Evolutionary conservation across 1,284 basidiomycete species (phyloP), one percentile per base, ranked within the genome.

Genomic region (Malassezia dermatis): DNA sequence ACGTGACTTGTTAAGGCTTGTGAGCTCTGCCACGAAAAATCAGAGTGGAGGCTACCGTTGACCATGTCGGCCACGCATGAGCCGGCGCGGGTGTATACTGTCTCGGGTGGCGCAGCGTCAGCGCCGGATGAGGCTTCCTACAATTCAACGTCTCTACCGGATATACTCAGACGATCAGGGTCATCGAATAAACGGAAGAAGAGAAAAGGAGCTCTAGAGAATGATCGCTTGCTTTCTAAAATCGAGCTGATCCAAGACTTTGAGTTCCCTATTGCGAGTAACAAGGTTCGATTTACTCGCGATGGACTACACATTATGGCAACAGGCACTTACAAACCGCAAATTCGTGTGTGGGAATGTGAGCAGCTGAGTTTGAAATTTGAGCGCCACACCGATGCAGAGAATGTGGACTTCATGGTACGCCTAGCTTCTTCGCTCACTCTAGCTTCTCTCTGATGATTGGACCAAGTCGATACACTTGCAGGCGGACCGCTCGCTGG

Each of bases 391-490:
- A 86, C 89, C 0, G 90, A 98, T 70, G 84, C 87, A 8, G 93
- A 98, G 79, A 98, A 96, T 75, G 86, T 98, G 61, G 94, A 99
- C 75, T 98, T 99, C 78, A 80, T 86, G 79, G 89, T 94, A 79
- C 81, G 88, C 86, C 10, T 13, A 11, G 21, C 21, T 11, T 32
- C 1, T 19, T 34, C n/a, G 27, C 24, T 41, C 41, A n/a, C 13
- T 21, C 15, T 75, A 94, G 90, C 86, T 91, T 70, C 80, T 99
- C 10, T 95, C 91, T 0, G 86, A 89, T 72, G 94, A 99, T 78
- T 99, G 94, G 94, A 98, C 93, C 15, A 98, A 99, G 77, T 86
- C 86, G n/a, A 81, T 96, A 56, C 91, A 94, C 72, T 81, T 99
- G 1, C 94, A 98, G 80, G 84, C 86, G 46, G 91, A 98, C 77